A percentile compares a stretch with the other conserved stretches of the same genome.
Conservation (phyloP, 495 filamentous ascomycete genomes). For the Amniculicola lignicola region DNA sequence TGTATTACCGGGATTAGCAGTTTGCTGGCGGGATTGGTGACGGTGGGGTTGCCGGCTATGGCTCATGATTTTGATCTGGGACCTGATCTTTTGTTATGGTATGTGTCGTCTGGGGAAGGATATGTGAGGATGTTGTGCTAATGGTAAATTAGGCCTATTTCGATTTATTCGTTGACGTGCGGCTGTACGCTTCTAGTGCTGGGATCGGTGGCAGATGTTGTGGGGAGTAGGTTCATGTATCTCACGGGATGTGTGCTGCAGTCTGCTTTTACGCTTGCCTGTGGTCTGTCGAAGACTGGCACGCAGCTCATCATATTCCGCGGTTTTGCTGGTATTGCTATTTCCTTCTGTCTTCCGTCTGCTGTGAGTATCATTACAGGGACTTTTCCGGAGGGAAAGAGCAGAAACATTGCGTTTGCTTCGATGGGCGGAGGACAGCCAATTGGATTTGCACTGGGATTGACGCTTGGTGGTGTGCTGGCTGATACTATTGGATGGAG, state of each 20-base stretch:
- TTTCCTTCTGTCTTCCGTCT: constrained; percentile 52
- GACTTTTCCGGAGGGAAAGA: constrained; percentile 42
- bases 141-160: constrained; percentile 41
- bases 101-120: background rate
- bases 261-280: constrained; percentile 45
- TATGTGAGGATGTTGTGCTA: background rate
- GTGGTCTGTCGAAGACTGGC: constrained; percentile 45
- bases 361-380: constrained; percentile 50
- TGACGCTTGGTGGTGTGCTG: constrained; percentile 49
- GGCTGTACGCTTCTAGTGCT: constrained; percentile 49
- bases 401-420: constrained; percentile 50
- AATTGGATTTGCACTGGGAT: constrained; percentile 47
- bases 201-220: constrained; percentile 53
- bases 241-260: constrained; percentile 48
- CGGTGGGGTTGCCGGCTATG: constrained; percentile 52
- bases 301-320: constrained; percentile 55
- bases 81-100: constrained; percentile 48
- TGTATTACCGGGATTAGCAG: constrained; percentile 39
- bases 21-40: constrained; percentile 46
- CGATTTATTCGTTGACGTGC: constrained; percentile 46
- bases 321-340: constrained; percentile 49
- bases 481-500: constrained; percentile 50
- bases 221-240: constrained; percentile 48
- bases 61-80: constrained; percentile 45
- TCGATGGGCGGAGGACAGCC: constrained; percentile 48